Evolutionary conservation across 2,329 filamentous ascomycete species (phyloP), one percentile per base, ranked within the genome.

Genomic region (Elsinoe ampelina): DNA sequence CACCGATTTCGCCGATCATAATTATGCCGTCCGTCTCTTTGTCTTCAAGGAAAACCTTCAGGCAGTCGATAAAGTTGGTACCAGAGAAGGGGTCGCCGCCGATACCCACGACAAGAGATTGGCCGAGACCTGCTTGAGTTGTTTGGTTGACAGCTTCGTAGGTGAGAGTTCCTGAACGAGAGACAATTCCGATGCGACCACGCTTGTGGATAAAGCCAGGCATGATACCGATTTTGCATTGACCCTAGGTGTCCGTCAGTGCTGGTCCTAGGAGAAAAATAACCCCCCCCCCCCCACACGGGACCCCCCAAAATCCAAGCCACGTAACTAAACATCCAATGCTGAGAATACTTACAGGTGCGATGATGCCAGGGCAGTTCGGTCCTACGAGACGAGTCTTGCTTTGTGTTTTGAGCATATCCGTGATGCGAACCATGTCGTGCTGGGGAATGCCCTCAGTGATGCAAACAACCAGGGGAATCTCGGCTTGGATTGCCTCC

Each of bases 161-260:
- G 70, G 93, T 98, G 63, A 98, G 85, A 65, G 93, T 98, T 70
- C 93, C 93, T 70, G 93, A 97, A 68, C 93, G 88, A 67, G 91
- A 96, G 75, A 98, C 93, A 74, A 98, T 97, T 71, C 93, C 93
- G 71, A 98, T 91, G 73, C 93, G 91, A 68, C 93, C 93, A 75
- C 91, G 89, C 84, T 97, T 97, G 85, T 98, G 93, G 79, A 98
- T 97, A 82, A 97, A 96, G 68, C 93, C 93, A 63, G 93, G 89
- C 93, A 98, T 97, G 79, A 98, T 98, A 72, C 93, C 93, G 71
- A 98, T 97, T 81, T 98, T 98, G 84, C 93, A 98, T 83, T 95
- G 92, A 67, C 92, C 93, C 77, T 84, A 55, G 32, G 35, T 32
- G 35, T 11, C 15, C 11, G 42, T 58, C 48, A 58, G 57, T 43